Base-by-base conservation (phyloP, 2,329 filamentous ascomycete species). In the Colletotrichum acutatum region DNA sequence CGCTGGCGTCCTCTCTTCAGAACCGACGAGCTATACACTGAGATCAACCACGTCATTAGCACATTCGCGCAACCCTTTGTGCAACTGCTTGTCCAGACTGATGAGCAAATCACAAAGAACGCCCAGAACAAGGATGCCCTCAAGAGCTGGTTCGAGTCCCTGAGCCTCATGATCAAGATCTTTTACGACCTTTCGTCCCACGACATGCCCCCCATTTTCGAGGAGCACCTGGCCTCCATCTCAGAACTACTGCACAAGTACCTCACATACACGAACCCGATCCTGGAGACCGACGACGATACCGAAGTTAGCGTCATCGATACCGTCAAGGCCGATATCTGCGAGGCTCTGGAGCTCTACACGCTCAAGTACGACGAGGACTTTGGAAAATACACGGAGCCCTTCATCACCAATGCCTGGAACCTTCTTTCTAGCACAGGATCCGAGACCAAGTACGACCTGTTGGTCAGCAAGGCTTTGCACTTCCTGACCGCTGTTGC, bases 101-200 rank as follows among this genome's bases (percentile, higher is more conserved):
- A 95, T 82, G 85, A 86, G 73, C 89, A 90, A 76, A 92, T 99
- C 77, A 89, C 93, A 71, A 89, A 92, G 77, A 95, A 95, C 81
- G 90, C 92, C 79, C 87, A 90, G 82, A 93, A 98, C 81, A 93
- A 94, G 78, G 90, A 89, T 5, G 90, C 88, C 19, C 88, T 99
- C 57, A 91, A 92, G 79, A 90, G 91, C 76, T 94, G 95, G 81
- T 95, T 98, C 78, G 91, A 94, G 75, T 95, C 95, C 3, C 88
- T 99, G 75, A 95, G 96, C 81, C 88, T 98, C 65, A 90, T 97
- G 77, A 88, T 98, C 77, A 97, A 97, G 86, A 91, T 99, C 61
- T 91, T 98, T 80, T 97, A 97, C 84, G 97, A 99, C 83, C 91
- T 99, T 65, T 98, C 95, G n/a, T 98, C 93, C 80, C 97, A 99